A percentile compares a stretch with the other conserved stretches of the same genome.
Conservation (phyloP, 2,329 filamentous ascomycete species). For the Cadophora sp. region DNA sequence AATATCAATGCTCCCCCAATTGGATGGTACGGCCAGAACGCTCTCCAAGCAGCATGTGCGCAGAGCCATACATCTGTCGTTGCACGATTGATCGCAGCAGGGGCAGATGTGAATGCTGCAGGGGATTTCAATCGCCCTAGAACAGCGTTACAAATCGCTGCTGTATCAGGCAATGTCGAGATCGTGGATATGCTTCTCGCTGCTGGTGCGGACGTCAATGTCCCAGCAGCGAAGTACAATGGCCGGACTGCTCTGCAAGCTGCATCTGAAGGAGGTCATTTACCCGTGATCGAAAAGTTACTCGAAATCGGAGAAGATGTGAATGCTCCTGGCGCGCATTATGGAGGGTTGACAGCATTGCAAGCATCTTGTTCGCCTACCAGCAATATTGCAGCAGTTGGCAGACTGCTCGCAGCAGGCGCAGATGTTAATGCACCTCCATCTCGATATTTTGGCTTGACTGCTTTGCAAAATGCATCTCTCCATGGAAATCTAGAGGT, state of each 20-base stretch:
- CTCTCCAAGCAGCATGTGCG: conserved; percentile 11
- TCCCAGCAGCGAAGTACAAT: conserved; percentile 8
- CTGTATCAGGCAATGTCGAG: background rate
- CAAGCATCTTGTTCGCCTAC: conserved; percentile 11
- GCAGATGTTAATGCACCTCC: conserved; percentile 8
- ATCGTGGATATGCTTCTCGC: conserved; percentile 9
- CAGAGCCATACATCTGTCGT: background rate
- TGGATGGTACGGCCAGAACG: conserved; percentile 14
- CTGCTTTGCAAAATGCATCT: conserved; percentile 4
- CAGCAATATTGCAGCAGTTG: conserved; percentile 1
- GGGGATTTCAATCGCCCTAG: conserved; percentile 9
- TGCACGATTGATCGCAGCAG: conserved; percentile 2
- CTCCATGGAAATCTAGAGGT: conserved; percentile 9
- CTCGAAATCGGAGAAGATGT: background rate
- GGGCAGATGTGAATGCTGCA: conserved; percentile 10
- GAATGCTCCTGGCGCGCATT: conserved; percentile 8
- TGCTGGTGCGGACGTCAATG: conserved; percentile 1
- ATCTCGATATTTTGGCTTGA: conserved; percentile 9
- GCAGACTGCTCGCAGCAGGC: background rate
- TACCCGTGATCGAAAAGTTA: background rate
- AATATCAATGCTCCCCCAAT: conserved; percentile 3
- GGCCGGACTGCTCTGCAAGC: conserved; percentile 9
- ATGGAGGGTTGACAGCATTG: conserved; percentile 5
- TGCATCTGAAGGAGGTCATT: conserved; percentile 9
- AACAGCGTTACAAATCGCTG: conserved; percentile 13